phyloP scores from a whole-genome alignment of 2,329 filamentous ascomycete genomes.

The Cadophora sp. region DNA sequence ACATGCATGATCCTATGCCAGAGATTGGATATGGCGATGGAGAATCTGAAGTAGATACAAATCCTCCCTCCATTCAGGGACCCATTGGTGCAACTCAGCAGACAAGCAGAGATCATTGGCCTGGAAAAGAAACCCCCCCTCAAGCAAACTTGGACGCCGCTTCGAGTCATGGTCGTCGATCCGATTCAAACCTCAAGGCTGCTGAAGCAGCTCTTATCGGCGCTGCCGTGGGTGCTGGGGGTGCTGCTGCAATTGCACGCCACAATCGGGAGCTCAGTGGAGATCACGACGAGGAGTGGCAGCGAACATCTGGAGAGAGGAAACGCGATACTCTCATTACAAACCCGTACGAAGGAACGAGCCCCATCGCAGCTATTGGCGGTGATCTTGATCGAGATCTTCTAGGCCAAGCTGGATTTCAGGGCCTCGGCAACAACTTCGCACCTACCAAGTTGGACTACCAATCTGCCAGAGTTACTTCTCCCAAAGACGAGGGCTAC shows the following conservation, averaged over 20 bases:
- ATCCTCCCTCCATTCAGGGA: slow-evolving; percentile 83
- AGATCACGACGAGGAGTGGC: slow-evolving; percentile 69
- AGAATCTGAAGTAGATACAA: slow-evolving; percentile 76
- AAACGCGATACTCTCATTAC: slow-evolving; percentile 72
- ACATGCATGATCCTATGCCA: slow-evolving; percentile 73
- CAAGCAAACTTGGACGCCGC: slow-evolving; percentile 32
- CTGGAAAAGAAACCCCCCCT: slow-evolving; percentile 61
- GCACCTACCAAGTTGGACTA: slow-evolving; percentile 45
- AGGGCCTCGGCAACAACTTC: slow-evolving; percentile 51
- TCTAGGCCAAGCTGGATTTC: slow-evolving; percentile 46
- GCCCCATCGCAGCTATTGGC: slow-evolving; percentile 59
- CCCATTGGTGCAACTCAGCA: slow-evolving; percentile 59
- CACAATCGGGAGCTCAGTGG: slow-evolving; percentile 62
- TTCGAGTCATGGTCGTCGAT: slow-evolving; percentile 25
- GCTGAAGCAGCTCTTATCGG: slow-evolving; percentile 48
- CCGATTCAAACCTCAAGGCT: slow-evolving; percentile 41
- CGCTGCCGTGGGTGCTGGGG: slow-evolving; percentile 61
- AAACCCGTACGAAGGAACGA: slow-evolving; percentile 71
- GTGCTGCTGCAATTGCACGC: slow-evolving; percentile 57
- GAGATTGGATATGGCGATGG: slow-evolving; percentile 73
- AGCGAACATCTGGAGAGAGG: slow-evolving; percentile 64
- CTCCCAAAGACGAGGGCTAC: slow-evolving; percentile 86
- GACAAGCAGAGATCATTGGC: slow-evolving; percentile 55
- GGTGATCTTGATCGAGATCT: slow-evolving; percentile 52
- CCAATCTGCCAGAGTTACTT: slow-evolving; percentile 58